These are phyloP conservation scores for Termitomyces sp. DNA, from an alignment of 768 basidiomycete genomes.

Conservation along the genomic window DNA sequence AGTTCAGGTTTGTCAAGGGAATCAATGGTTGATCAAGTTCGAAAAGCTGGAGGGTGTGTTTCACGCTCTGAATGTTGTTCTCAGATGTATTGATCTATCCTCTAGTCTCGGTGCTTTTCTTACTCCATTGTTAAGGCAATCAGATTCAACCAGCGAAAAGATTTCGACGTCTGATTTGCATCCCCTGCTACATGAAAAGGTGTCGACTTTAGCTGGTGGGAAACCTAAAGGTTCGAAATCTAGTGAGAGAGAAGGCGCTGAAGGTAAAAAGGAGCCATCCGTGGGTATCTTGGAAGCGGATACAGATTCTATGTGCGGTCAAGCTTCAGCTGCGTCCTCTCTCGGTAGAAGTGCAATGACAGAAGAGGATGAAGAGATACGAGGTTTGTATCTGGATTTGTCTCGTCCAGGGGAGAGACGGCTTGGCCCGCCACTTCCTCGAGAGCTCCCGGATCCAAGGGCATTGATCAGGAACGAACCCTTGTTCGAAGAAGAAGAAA, in stretches of 20 bases:
- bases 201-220: not conserved
- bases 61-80: not conserved
- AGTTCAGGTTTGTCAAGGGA: conserved; percentile 11
- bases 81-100: not conserved
- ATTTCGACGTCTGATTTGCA: conserved; percentile 19
- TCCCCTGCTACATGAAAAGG: not conserved
- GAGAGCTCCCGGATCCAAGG: conserved; percentile 14
- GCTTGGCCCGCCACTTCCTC: conserved; percentile 11
- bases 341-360: not conserved
- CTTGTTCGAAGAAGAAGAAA: conserved; percentile 44
- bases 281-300: conserved; percentile 23
- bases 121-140: conserved; percentile 19
- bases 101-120: conserved; percentile 35
- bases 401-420: not conserved
- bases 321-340: conserved; percentile 4
- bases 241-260: not conserved
- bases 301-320: conserved; percentile 9
- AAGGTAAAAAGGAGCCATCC: not conserved
- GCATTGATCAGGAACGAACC: conserved; percentile 48
- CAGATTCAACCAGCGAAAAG: conserved; percentile 7
- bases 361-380: conserved; percentile 5
- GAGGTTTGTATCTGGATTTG: conserved; percentile 2
- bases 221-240: not conserved
- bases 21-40: conserved; percentile 9
- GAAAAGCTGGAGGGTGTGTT: conserved; percentile 9